Percentiles rank a stretch among this genome's conserved stretches.
These are phyloP conservation scores for Pseudotulostoma volvatum DNA, from an alignment of 495 filamentous ascomycete genomes.

Conservation along the genomic window DNA sequence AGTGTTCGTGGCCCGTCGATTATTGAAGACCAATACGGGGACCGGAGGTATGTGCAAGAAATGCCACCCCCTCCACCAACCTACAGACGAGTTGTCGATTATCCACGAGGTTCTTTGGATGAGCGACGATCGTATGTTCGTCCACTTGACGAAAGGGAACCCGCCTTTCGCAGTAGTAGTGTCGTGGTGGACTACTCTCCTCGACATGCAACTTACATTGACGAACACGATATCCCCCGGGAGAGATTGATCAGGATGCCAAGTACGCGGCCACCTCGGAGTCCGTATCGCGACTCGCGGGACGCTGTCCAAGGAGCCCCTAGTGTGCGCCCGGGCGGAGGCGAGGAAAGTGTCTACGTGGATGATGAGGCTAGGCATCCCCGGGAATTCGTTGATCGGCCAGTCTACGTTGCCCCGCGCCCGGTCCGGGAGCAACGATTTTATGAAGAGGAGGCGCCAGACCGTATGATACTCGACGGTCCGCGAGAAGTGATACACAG, in stretches of 20 bases:
- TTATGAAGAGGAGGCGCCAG: constrained; percentile 20
- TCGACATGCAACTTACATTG: constrained; percentile 21
- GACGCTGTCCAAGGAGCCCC: constrained; percentile 32
- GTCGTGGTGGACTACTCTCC: constrained; percentile 27
- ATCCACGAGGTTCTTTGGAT: constrained; percentile 18
- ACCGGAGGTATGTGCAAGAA: constrained; percentile 30
- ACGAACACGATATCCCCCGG: constrained; percentile 29
- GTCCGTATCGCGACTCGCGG: constrained; percentile 38
- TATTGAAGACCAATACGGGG: constrained; percentile 25
- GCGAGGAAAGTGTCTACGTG: constrained; percentile 25
- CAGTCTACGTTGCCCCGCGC: constrained; percentile 17
- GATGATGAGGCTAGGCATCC: constrained; percentile 18
- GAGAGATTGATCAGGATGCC: constrained; percentile 39
- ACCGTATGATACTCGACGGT: constrained; percentile 17
- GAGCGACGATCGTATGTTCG: constrained; percentile 19
- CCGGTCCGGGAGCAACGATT: constrained; percentile 21
- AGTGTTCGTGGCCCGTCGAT: constrained; percentile 27
- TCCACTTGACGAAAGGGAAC: constrained; percentile 20
- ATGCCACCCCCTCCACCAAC: constrained; percentile 25
- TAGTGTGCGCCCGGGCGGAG: constrained; percentile 32
- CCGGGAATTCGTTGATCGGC: constrained; percentile 29
- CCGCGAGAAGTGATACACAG: constrained; percentile 16
- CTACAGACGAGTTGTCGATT: constrained; percentile 29
- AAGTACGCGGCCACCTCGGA: constrained; percentile 39
- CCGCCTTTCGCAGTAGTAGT: constrained; percentile 21